A percentile compares a stretch with the other conserved stretches of the same genome.
These are phyloP conservation scores for Aspergillus felis DNA, from an alignment of 2,329 filamentous ascomycete genomes.

Conservation along the genomic window DNA sequence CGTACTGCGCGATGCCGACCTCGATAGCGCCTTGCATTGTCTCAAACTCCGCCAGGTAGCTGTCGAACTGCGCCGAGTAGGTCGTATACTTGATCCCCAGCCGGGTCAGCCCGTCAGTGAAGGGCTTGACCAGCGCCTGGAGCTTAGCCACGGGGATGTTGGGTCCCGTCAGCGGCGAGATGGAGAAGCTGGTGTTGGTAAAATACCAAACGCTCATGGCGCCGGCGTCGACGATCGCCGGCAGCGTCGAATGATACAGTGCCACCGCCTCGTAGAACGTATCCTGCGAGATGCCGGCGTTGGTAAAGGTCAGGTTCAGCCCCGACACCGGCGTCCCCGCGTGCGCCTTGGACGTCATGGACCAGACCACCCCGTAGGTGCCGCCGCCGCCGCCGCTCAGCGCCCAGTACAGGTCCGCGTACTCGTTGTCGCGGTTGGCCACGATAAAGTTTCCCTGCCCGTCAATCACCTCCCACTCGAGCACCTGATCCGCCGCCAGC, in stretches of 20 bases:
- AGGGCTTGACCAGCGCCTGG: conserved; percentile 44
- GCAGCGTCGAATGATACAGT: conserved; percentile 46
- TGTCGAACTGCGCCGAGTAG: conserved; percentile 25
- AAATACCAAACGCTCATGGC: conserved; percentile 49
- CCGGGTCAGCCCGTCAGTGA: conserved; percentile 37
- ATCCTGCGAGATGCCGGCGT: conserved; percentile 33
- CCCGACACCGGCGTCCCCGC: conserved; percentile 42
- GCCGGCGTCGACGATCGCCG: conserved; percentile 49
- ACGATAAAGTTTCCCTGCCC: conserved; percentile 47
- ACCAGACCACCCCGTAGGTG: conserved; percentile 56
- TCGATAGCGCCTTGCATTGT: conserved; percentile 27
- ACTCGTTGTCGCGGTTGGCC: conserved; percentile 42
- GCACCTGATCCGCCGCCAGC: conserved; percentile 56
- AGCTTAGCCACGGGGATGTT: conserved; percentile 44
- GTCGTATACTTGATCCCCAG: conserved; percentile 31
- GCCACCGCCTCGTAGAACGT: conserved; percentile 50
- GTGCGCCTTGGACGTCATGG: conserved; percentile 53
- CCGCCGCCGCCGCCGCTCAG: conserved; percentile 57
- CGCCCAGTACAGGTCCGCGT: conserved; percentile 61
- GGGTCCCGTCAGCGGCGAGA: conserved; percentile 48
- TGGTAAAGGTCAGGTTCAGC: conserved; percentile 43
- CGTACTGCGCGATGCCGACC: conserved; percentile 38
- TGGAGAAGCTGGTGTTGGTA: conserved; percentile 47
- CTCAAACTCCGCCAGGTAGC: conserved; percentile 31
- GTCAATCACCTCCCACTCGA: conserved; percentile 56